phyloP scores from a whole-genome alignment of 78 protist species.

The Speleostelium caveatum region DNA sequence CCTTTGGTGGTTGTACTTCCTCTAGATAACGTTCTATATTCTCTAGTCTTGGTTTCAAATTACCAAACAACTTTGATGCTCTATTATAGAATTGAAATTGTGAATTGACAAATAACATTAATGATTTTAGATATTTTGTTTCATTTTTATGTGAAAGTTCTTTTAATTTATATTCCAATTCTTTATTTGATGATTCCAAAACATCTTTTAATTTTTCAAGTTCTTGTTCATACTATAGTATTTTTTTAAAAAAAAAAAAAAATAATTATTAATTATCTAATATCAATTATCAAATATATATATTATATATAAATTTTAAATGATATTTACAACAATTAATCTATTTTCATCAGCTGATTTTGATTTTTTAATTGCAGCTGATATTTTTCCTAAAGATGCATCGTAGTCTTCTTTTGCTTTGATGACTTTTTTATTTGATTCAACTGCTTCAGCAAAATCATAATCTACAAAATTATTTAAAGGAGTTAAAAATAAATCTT shows the following conservation, averaged over 20 bases:
- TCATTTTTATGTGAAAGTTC: slow-evolving; percentile 71
- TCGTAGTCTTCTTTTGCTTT: slow-evolving; percentile 70
- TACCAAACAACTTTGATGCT: slow-evolving; percentile 44
- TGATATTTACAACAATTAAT: slow-evolving; percentile 1
- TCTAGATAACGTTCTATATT: slow-evolving; percentile 55
- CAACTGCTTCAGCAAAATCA: slow-evolving; percentile 72
- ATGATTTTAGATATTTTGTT: slow-evolving; percentile 55
- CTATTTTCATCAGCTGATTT: slow-evolving; percentile 53
- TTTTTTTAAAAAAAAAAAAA: neutral
- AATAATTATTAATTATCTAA: neutral
- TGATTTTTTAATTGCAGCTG: slow-evolving; percentile 54
- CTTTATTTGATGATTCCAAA: slow-evolving; percentile 46
- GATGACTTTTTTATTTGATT: slow-evolving; percentile 64
- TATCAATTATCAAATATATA: neutral
- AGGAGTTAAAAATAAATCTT: slow-evolving; percentile 77
- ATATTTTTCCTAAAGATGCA: slow-evolving; percentile 45
- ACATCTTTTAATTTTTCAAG: slow-evolving; percentile 57
- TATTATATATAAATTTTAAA: neutral
- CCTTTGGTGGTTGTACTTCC: slow-evolving; percentile 76
- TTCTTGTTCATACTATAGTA: slow-evolving; percentile 51
- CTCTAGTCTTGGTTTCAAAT: slow-evolving; percentile 52
- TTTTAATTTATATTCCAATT: slow-evolving; percentile 40
- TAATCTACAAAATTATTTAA: slow-evolving; percentile 73
- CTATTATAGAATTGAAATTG: slow-evolving; percentile 62
- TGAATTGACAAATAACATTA: slow-evolving; percentile 48